Percentiles rank a stretch among this genome's conserved stretches.
These are phyloP conservation scores for Leishmania turanica DNA, from an alignment of 208 protist species.

Conservation along the genomic window DNA sequence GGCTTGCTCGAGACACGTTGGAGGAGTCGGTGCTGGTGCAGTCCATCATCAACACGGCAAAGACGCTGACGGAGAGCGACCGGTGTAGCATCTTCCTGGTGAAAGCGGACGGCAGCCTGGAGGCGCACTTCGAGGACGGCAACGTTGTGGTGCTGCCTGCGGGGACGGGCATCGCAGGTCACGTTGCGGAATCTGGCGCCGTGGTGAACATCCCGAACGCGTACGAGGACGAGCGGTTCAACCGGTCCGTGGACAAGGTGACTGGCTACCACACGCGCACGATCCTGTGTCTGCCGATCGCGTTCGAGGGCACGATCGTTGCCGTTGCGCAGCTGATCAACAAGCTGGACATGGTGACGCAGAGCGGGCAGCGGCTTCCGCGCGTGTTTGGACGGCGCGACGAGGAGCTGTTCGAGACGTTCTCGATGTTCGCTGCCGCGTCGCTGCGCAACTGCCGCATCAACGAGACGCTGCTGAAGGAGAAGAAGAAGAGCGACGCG, in stretches of 20 bases:
- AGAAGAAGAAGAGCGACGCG: constrained; percentile 75
- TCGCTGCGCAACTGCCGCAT: constrained; percentile 75
- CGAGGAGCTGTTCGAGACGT: constrained; percentile 75
- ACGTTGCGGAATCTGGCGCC: constrained; percentile 54
- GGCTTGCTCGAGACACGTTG: constrained; percentile 77
- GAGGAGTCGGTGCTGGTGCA: constrained; percentile 72
- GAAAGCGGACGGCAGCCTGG: constrained; percentile 46
- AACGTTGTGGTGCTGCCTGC: constrained; percentile 58
- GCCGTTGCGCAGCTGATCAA: constrained; percentile 82
- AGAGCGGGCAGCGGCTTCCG: constrained; percentile 49
- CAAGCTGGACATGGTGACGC: constrained; percentile 69
- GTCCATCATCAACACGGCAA: constrained; percentile 83
- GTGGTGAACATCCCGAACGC: constrained; percentile 74
- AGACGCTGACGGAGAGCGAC: constrained; percentile 69
- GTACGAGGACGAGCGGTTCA: constrained; percentile 74
- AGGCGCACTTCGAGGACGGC: constrained; percentile 79
- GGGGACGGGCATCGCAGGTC: constrained; percentile 70
- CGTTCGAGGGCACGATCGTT: constrained; percentile 68
- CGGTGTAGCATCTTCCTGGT: constrained; percentile 78
- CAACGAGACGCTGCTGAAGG: constrained; percentile 58
- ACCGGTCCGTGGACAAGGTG: constrained; percentile 64
- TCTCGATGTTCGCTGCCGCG: constrained; percentile 71
- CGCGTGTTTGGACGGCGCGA: constrained; percentile 58
- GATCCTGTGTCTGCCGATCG: constrained; percentile 75
- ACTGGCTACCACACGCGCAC: constrained; percentile 74